Base-by-base conservation (phyloP, 805 yeast genomes). In the Saccharomycopsis schoenii region DNA sequence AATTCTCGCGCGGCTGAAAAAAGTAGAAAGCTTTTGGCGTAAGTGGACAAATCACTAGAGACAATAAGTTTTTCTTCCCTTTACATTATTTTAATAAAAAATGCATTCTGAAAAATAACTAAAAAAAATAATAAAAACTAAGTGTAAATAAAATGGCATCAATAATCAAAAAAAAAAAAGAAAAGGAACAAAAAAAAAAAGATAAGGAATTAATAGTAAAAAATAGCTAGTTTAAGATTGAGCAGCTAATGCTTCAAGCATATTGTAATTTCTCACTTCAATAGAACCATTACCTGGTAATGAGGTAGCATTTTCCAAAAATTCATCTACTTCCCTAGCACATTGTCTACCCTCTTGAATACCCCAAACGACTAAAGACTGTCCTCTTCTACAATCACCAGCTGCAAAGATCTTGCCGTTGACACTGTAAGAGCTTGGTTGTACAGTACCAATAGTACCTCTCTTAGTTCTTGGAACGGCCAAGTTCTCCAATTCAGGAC, bases 381-480 rank as follows among this genome's bases (percentile, higher is more conserved):
- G 99, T 36, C 99, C 99, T 77, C 98, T 86, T 80, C 99, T 88
- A 77, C 98, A 94, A 75, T 93, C 99, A 76, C 99, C 99, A 58
- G 98, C 97, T 57, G 97, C 89, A 70, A 92, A 93, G 63, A 91
- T 70, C 68, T 90, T 91, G 62, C 80, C 87, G 51, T 74, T 73
- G 61, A 89, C 91, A 63, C 81, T 79, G 81, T 93, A 93, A 42
- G 80, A 73, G 15, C 93, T 83, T 55, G 82, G 76, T 55, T 70
- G 67, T 41, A 70, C 64, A 9, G 86, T 83, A 64, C 74, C 74
- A 69, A 93, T 83, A 55, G 94, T 92, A 61, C 98, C 98, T 71
- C 97, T 83, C 71, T 83, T 84, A 64, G 91, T 85, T 71, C 89
- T 85, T 66, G 78, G 79, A 60, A 80, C 81, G 43, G 80, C 81